Evolutionary conservation across 1,284 basidiomycete genomes (phyloP).

Genomic region (Boletus semigastroideus): DNA sequence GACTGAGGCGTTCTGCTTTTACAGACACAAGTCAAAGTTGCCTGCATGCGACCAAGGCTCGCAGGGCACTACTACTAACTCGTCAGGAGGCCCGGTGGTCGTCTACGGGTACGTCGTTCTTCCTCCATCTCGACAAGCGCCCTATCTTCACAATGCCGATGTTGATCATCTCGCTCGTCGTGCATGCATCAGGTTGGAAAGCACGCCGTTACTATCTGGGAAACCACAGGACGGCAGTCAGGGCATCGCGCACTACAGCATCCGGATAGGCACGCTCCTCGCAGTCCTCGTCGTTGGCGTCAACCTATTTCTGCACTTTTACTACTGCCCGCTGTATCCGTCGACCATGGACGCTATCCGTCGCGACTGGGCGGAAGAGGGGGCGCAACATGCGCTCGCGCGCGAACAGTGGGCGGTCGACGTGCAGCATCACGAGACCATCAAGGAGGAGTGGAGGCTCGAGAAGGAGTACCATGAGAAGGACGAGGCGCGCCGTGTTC

Average conservation of each 20-base stretch:
- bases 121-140: too few species aligned
- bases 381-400: neutral
- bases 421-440: slow-evolving; percentile 1
- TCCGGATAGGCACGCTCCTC: neutral
- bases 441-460: slow-evolving; percentile 9
- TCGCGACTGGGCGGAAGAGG: slow-evolving; percentile 13
- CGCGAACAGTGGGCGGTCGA: slow-evolving; percentile 13
- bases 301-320: slow-evolving; percentile 8
- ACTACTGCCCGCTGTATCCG: slow-evolving; percentile 14
- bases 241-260: neutral
- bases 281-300: neutral
- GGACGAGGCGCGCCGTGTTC: slow-evolving; percentile 10
- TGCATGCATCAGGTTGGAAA: neutral
- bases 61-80: neutral
- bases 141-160: too few species aligned
- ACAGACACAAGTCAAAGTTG: neutral
- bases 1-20: neutral
- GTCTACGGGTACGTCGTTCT: neutral
- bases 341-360: slow-evolving; percentile 11
- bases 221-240: neutral
- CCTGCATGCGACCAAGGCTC: too few species aligned
- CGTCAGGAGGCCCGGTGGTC: neutral
- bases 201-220: slow-evolving; percentile 5
- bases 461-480: slow-evolving; percentile 15
- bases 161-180: too few species aligned